phyloP scores from a whole-genome alignment of 768 basidiomycete species.

The Cyclocybe cylindracea region DNA sequence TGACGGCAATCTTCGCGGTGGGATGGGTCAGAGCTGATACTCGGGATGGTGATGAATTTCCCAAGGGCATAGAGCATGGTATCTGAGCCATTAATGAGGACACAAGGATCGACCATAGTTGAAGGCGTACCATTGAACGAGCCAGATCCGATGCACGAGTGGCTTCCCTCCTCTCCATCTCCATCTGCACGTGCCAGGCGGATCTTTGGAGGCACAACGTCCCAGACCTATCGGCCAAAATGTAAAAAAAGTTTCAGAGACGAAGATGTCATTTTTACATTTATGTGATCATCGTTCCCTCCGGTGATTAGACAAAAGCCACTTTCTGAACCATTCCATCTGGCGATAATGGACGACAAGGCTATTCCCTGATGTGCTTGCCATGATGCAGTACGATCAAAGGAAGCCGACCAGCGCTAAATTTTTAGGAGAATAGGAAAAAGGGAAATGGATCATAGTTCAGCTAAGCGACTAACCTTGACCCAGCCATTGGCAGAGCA shows the following conservation, averaged over 20 bases:
- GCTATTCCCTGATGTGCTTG: constrained; percentile 78
- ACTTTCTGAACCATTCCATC: constrained; percentile 22
- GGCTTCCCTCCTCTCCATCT: constrained; percentile 11
- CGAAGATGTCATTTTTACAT: constrained; percentile 41
- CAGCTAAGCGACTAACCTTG: constrained; percentile 45
- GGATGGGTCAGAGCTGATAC: constrained; percentile 68
- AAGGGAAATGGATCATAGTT: not conserved
- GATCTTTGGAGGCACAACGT: constrained; percentile 35
- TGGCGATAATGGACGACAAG: constrained; percentile 72
- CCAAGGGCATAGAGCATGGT: constrained; percentile 78
- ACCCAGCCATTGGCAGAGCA: constrained; percentile 69
- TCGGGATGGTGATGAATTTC: constrained; percentile 86
- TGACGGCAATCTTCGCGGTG: constrained; percentile 90
- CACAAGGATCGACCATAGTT: not conserved
- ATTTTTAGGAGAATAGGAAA: not conserved
- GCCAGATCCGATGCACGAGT: constrained; percentile 22
- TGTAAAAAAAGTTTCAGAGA: not conserved
- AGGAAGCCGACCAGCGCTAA: constrained; percentile 81
- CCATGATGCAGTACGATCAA: constrained; percentile 86
- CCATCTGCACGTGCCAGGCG: constrained; percentile 16
- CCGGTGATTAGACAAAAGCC: constrained; percentile 66
- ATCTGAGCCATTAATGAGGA: constrained; percentile 40
- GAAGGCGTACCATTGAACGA: constrained; percentile 23
- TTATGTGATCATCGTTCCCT: constrained; percentile 84
- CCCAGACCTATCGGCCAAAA: constrained; percentile 49